Base-by-base conservation (phyloP, 768 basidiomycete species). In the Kwoniella sp. region DNA sequence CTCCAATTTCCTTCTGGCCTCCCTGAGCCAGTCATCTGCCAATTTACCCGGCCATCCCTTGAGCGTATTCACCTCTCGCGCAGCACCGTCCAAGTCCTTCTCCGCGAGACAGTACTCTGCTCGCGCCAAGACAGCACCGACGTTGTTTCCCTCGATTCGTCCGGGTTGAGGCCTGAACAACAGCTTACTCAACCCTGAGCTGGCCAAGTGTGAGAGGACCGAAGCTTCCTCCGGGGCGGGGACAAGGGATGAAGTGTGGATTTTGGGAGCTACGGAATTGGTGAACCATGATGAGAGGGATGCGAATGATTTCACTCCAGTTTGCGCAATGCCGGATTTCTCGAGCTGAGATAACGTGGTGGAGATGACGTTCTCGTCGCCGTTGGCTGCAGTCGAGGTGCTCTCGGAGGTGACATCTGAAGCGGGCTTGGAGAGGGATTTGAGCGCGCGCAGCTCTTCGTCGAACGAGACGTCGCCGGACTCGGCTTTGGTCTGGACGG, bases 201-300 rank as follows among this genome's bases (percentile, higher is more conserved):
- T 92, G 13, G 91, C 89, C 23, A 96, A 82, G 78, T 92, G 91
- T 1, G 93, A 89, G 13, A 96, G 83, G 45, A 97, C 85, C 23
- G 93, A 93, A 2, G 93, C 93, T 73, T 93, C 85, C 72, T 95
- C 91, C 12, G 73, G 73, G 1, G 70, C 66, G 2, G 96, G 96
- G 2, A 97, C 92, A 55, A 99, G 85, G 7, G 94, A 90, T n/a
- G 96, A 93, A 58, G 86, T 87, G 28, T 89, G 86, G 55, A 97
- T 88, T 63, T 88, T 88, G 17, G 93, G 93, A 1, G 87, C 87
- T 50, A 99, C 90, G 30, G 88, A 87, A 38, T 86, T 86, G 58
- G 86, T 84, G 83, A 97, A 97, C 92, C 94, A 97, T n/a, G 88
- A 86, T 4, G 91, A 85, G 58, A 99, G 87, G 72, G 93, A 90